phyloP scores from a whole-genome alignment of 2,329 filamentous ascomycete genomes.

The Colletotrichum cereale region DNA sequence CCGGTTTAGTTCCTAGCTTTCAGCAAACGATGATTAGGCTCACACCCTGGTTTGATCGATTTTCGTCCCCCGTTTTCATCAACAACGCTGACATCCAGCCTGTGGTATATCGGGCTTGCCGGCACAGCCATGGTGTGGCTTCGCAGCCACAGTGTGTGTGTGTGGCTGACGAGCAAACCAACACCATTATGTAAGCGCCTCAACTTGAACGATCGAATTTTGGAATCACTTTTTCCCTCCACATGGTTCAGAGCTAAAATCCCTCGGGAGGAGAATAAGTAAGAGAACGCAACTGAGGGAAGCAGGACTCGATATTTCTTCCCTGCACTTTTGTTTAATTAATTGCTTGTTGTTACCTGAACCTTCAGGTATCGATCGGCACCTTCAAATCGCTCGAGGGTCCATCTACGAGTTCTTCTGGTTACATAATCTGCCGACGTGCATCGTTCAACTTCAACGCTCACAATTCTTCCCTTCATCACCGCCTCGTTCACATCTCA shows the following conservation, averaged over 20 bases:
- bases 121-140: neutral
- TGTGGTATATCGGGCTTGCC: neutral
- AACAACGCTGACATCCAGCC: neutral
- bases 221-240: too few relatives aligned
- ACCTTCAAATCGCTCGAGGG: neutral
- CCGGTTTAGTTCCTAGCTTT: slow-evolving; percentile 15
- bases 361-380: neutral
- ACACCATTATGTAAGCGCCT: neutral
- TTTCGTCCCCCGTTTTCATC: neutral
- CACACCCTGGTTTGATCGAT: neutral
- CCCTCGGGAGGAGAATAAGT: too few relatives aligned
- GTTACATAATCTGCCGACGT: neutral
- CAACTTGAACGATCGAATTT: too few relatives aligned
- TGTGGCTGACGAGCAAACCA: neutral
- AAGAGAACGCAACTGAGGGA: neutral
- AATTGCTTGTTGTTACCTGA: neutral
- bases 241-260: too few relatives aligned
- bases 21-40: neutral
- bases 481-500: neutral
- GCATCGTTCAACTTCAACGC: too few relatives aligned
- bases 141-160: neutral
- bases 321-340: neutral
- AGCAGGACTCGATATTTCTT: neutral
- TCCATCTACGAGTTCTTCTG: neutral
- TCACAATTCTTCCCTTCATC: neutral